Evolutionary conservation across 2,329 filamentous ascomycete genomes (phyloP).

Genomic region (Onygena corvina): DNA sequence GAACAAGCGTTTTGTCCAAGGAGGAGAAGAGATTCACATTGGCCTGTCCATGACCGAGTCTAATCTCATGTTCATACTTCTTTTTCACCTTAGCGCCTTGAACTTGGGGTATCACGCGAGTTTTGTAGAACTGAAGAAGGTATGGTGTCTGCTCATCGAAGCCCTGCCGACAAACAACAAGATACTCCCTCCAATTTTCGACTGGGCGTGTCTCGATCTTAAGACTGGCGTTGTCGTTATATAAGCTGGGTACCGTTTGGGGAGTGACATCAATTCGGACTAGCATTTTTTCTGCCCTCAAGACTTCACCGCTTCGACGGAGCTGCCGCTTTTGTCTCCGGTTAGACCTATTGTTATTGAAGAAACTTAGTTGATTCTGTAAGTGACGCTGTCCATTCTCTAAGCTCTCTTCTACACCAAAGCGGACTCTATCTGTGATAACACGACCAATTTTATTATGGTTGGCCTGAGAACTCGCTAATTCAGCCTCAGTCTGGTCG

Average conservation of each 20-base stretch:
- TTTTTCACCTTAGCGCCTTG: conserved; percentile 43
- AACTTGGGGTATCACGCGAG: conserved; percentile 50
- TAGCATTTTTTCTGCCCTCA: conserved; percentile 59
- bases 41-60: conserved; percentile 27
- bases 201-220: conserved; percentile 46
- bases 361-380: conserved; percentile 26
- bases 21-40: conserved; percentile 53
- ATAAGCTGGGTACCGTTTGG: conserved; percentile 46
- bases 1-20: conserved; percentile 54
- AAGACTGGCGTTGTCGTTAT: conserved; percentile 51
- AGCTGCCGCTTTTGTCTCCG: conserved; percentile 13
- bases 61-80: conserved; percentile 46
- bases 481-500: neutral
- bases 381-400: conserved; percentile 31
- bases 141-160: conserved; percentile 44
- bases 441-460: conserved; percentile 17
- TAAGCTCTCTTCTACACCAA: conserved; percentile 36
- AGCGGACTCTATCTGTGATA: conserved; percentile 30
- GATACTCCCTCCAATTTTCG: conserved; percentile 55
- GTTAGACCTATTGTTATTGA: conserved; percentile 11
- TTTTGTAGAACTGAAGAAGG: conserved; percentile 49
- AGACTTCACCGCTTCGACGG: conserved; percentile 41
- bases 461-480: conserved; percentile 7
- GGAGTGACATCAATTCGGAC: conserved; percentile 47
- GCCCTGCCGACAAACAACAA: conserved; percentile 49